phyloP scores from a whole-genome alignment of 805 yeast genomes.

The Candida vartiovaarae region DNA sequence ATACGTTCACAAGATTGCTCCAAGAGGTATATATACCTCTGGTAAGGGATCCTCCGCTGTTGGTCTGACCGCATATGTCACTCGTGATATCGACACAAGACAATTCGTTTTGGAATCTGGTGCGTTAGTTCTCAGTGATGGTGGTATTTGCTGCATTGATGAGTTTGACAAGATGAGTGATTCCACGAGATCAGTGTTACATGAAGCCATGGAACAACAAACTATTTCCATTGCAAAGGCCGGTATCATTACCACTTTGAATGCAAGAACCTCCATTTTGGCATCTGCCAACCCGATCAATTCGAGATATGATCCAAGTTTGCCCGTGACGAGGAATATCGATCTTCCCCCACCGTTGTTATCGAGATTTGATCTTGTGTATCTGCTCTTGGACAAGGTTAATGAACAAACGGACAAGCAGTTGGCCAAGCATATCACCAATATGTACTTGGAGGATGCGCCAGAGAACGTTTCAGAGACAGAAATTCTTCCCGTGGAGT shows the following conservation, averaged over 20 bases:
- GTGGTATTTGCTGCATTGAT: constrained; percentile 97
- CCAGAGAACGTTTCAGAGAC: constrained; percentile 65
- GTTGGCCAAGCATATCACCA: constrained; percentile 87
- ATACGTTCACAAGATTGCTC: constrained; percentile 85
- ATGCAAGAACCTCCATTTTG: constrained; percentile 91
- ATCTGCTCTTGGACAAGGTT: constrained; percentile 91
- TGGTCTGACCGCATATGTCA: constrained; percentile 96
- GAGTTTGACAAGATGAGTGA: constrained; percentile 98
- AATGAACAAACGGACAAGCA: constrained; percentile 86
- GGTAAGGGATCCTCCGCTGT: constrained; percentile 99
- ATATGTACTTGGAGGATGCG: constrained; percentile 85
- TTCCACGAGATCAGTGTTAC: constrained; percentile 94
- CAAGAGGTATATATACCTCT: constrained; percentile 92
- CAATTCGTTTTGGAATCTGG: constrained; percentile 98
- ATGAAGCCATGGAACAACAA: constrained; percentile 99
- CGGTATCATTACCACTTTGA: constrained; percentile 95
- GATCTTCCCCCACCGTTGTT: constrained; percentile 97
- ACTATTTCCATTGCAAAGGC: constrained; percentile 98
- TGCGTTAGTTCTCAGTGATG: constrained; percentile 96
- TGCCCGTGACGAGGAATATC: constrained; percentile 90
- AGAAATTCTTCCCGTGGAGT: constrained; percentile 79
- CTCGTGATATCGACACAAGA: constrained; percentile 94
- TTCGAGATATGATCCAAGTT: constrained; percentile 91
- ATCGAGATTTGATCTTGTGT: constrained; percentile 95
- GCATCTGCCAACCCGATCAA: constrained; percentile 99